phyloP scores from a whole-genome alignment of 495 filamentous ascomycete species.

The Penicillium longicatenatum region DNA sequence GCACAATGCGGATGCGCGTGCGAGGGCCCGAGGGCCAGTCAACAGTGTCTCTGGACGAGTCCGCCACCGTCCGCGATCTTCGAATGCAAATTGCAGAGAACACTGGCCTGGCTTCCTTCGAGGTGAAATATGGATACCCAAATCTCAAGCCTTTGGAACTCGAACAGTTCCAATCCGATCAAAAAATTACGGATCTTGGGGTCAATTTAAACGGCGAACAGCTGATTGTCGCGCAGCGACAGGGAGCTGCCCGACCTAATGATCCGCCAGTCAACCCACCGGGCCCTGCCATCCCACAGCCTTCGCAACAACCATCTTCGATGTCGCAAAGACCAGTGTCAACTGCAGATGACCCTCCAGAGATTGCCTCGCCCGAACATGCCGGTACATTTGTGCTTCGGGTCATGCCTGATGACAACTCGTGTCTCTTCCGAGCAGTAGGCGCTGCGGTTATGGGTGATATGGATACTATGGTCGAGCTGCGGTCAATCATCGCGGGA shows the following conservation, averaged over 20 bases:
- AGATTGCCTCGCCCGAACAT: conserved; percentile 63
- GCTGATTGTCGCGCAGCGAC: conserved; percentile 64
- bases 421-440: conserved; percentile 90
- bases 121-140: conserved; percentile 88
- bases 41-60: conserved; percentile 63
- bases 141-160: conserved; percentile 65
- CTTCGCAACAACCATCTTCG: conserved; percentile 22
- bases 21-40: conserved; percentile 63
- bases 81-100: conserved; percentile 54
- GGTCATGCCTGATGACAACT: conserved; percentile 97
- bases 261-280: conserved; percentile 22
- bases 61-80: conserved; percentile 66
- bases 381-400: conserved; percentile 74
- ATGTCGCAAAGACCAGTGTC: conserved; percentile 19
- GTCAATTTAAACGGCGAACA: conserved; percentile 81
- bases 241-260: conserved; percentile 27
- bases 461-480: conserved; percentile 70
- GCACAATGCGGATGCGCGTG: conserved; percentile 61
- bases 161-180: conserved; percentile 46
- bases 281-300: conserved; percentile 22
- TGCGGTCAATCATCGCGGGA: conserved; percentile 81
- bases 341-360: conserved; percentile 61
- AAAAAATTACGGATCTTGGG: conserved; percentile 54
- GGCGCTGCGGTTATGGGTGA: conserved; percentile 72
- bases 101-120: conserved; percentile 56